Evolutionary conservation across 352 stramenopile species (phyloP), one percentile per base, ranked within the genome.

Genomic region (Globisporangium camurandrum): DNA sequence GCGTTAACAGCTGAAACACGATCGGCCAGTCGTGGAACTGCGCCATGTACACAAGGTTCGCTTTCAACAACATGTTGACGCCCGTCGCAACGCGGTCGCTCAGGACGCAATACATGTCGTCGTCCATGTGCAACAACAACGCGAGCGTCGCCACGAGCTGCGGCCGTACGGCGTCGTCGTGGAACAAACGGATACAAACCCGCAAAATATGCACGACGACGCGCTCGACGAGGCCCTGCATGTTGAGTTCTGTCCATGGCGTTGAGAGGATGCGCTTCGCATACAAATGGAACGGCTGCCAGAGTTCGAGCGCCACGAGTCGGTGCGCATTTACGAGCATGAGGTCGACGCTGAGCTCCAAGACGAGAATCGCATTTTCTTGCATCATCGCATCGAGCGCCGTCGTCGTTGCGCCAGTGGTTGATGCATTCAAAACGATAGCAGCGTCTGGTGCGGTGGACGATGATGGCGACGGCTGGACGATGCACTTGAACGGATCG

Each of bases 21-120:
- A 87, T 66, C n/a, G 74, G 44, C 78, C 81, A 88, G 48, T 93
- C 80, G 61, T 82, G 66, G 45, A 88, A 89, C 28, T 88, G 65
- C 55, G 90, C 75, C 80, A 94, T 89, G 68, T 94, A 94, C 56
- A 92, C 80, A 16, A 89, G 60, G 33, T 94, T 94, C 1, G 83
- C 83, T 64, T 92, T 92, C 19, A 94, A 57, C 23, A 92, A 56
- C 68, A 92, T 84, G 33, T 86, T 88, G 43, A 94, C 81, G 2
- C 83, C 83, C 0, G 79, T 84, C 3, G 83, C 79, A 6, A 94
- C 52, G 12, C 83, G 75, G 38, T 94, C 80, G 33, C 80, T 86
- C n/a, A 94, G 56, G 2, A 71, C 83, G 44, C 80, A 73, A 62
- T 84, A 84, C 75, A 88, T 87, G 12, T 85, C 76, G 42, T 86